phyloP scores from a whole-genome alignment of 139 green algal species.

The Parachlorella kessleri region DNA sequence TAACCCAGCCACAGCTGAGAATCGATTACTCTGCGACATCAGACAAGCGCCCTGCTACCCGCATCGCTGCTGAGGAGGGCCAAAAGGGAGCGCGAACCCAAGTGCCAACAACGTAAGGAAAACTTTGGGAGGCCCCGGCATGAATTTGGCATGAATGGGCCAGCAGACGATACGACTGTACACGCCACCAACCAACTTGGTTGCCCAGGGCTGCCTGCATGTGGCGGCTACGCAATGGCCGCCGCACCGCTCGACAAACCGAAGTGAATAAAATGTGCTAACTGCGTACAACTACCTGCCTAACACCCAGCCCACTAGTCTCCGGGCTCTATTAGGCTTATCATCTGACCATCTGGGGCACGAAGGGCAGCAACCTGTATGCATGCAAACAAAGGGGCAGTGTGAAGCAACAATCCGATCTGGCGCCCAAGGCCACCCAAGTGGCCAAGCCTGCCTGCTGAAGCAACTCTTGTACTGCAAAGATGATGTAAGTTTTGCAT shows the following conservation, averaged over 20 bases:
- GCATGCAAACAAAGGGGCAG: not conserved
- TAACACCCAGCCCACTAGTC: not conserved
- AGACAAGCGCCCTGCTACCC: too few species aligned
- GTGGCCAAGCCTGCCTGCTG: not conserved
- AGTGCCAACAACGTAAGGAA: too few species aligned
- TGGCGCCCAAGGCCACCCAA: not conserved
- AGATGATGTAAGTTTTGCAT: too few species aligned
- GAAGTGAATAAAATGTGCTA: not conserved
- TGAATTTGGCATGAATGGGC: too few species aligned
- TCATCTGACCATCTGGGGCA: conserved; percentile 69
- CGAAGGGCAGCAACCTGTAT: conserved; percentile 60
- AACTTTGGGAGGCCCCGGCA: too few species aligned
- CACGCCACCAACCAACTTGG: too few species aligned
- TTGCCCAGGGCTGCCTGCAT: too few species aligned
- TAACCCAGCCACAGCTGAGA: too few species aligned
- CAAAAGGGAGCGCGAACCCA: too few species aligned
- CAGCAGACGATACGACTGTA: not conserved
- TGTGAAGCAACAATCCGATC: not conserved
- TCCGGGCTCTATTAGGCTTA: conserved; percentile 54
- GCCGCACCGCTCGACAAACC: not conserved
- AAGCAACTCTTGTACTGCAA: not conserved
- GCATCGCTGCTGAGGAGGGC: too few species aligned
- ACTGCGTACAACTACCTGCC: not conserved
- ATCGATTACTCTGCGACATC: too few species aligned
- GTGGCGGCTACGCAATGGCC: too few species aligned